Conservation (phyloP, 2,329 filamentous ascomycete species). For the Bipolaris gigantea region DNA sequence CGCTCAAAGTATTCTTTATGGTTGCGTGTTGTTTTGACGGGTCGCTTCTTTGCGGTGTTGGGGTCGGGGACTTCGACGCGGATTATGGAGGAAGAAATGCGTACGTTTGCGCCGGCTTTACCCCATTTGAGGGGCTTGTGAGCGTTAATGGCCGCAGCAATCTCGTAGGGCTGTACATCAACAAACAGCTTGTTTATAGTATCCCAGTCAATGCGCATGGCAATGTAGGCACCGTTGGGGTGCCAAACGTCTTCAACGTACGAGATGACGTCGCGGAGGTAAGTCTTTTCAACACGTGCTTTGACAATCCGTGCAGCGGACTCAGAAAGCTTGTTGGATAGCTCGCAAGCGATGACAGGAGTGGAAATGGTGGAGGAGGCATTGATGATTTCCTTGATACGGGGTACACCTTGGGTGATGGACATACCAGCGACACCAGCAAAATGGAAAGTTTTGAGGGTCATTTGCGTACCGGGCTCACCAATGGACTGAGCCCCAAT, state of each 20-base stretch:
- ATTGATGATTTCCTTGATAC: constrained; percentile 99
- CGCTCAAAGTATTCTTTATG: constrained; percentile 71
- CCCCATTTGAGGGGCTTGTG: constrained; percentile 82
- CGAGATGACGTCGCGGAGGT: constrained; percentile 75
- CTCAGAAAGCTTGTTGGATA: constrained; percentile 74
- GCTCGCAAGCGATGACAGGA: constrained; percentile 84
- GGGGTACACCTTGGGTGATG: constrained; percentile 97
- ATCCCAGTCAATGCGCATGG: constrained; percentile 77
- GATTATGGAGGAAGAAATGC: constrained; percentile 55
- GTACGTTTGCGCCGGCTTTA: constrained; percentile 61
- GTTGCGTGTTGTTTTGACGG: constrained; percentile 36
- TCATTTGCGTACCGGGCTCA: constrained; percentile 99
- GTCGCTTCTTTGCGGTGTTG: constrained; percentile 29
- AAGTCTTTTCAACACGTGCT: constrained; percentile 93
- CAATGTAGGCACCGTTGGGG: constrained; percentile 72
- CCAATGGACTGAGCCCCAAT: constrained; percentile 97
- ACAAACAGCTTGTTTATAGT: constrained; percentile 80
- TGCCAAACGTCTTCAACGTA: constrained; percentile 90
- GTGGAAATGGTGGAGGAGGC: constrained; percentile 93
- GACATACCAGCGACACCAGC: constrained; percentile 99
- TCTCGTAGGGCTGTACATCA: constrained; percentile 73
- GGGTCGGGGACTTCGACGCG: constrained; percentile 69
- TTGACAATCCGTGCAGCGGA: constrained; percentile 88
- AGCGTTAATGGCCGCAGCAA: constrained; percentile 73
- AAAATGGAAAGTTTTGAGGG: constrained; percentile 99